Evolutionary conservation across 768 basidiomycete species (phyloP), one percentile per base, ranked within the genome.

Genomic region (Lentinula raphanica): DNA sequence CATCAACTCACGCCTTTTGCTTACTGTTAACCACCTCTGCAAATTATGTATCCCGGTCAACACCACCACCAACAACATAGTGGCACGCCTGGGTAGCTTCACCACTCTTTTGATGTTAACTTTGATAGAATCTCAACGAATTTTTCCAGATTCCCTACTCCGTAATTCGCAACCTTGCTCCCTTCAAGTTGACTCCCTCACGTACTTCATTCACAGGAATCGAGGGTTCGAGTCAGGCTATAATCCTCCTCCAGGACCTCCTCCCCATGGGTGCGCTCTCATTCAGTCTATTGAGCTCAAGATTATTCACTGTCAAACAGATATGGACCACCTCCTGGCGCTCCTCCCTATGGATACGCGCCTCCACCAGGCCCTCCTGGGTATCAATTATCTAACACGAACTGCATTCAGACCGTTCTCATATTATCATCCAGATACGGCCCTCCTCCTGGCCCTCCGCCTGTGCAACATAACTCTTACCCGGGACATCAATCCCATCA

Each of bases 401-500:
- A 19, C 13, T 54, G 19, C 31, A 13, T 27, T 21, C 63, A 51
- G 46, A 60, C 64, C 31, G 60, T 61, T n/a, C 21, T 44, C 9
- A 44, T 9, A 17, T 44, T 21, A n/a, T 23, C 5, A 7, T 9
- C 39, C n/a, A 44, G 42, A 19, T 19, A 63, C 58, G 56, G 55
- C 48, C 68, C 69, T 59, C 70, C 71, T 39, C 13, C 51, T 28
- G 51, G 51, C 1, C 68, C 69, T 58, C 70, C 71, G 19, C 72
- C 71, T 31, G 64, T 68, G 21, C 65, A 65, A 32, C 67, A 68
- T 57, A 63, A 64, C 17, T 74, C 65, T 46, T 73, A 77, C 60
- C 79, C 79, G 23, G 79, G 74, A n/a, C 74, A 77, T 54, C 74
- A 74, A 56, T 71, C 75, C 57, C 75, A 74, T 35, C 71, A 76